These are phyloP conservation scores for Catunica adiposa DNA, from an alignment of 2,329 filamentous ascomycete species.

Conservation along the genomic window DNA sequence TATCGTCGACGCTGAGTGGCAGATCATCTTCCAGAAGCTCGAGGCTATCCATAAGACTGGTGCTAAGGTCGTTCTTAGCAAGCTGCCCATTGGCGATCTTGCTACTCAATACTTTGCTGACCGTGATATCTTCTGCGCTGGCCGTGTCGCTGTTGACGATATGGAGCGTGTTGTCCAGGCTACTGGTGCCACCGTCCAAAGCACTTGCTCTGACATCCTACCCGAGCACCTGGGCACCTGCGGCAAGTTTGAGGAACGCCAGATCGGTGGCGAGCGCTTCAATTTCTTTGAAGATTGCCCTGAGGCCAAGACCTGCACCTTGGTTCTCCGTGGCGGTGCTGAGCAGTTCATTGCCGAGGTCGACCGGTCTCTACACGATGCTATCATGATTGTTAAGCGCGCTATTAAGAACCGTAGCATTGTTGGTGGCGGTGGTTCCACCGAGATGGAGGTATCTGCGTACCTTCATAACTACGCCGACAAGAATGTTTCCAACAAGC, in stretches of 20 bases:
- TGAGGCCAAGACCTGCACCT: conserved; percentile 87
- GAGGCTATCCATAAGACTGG: conserved; percentile 87
- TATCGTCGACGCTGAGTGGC: conserved; percentile 98
- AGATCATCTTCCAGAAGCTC: conserved; percentile 99
- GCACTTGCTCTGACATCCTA: conserved; percentile 90
- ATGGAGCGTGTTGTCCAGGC: conserved; percentile 94
- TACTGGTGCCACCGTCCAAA: conserved; percentile 81
- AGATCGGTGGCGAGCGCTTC: conserved; percentile 93
- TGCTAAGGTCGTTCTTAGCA: conserved; percentile 92
- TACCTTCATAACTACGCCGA: conserved; percentile 89
- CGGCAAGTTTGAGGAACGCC: conserved; percentile 80
- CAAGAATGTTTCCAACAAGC: conserved; percentile 82
- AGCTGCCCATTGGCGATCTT: conserved; percentile 90
- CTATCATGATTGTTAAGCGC: conserved; percentile 99
- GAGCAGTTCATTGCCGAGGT: conserved; percentile 99
- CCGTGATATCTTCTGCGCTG: conserved; percentile 94
- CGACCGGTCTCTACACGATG: conserved; percentile 91
- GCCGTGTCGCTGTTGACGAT: conserved; percentile 77
- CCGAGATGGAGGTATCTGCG: conserved; percentile 91
- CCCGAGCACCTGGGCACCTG: conserved; percentile 80
- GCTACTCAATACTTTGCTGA: conserved; percentile 97
- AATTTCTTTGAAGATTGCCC: conserved; percentile 98
- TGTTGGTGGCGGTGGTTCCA: conserved; percentile 84
- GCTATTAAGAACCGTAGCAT: conserved; percentile 89
- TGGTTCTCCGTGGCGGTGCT: conserved; percentile 85